Evolutionary conservation across 768 basidiomycete genomes (phyloP).

Genomic region (Pulveroboletus frians): DNA sequence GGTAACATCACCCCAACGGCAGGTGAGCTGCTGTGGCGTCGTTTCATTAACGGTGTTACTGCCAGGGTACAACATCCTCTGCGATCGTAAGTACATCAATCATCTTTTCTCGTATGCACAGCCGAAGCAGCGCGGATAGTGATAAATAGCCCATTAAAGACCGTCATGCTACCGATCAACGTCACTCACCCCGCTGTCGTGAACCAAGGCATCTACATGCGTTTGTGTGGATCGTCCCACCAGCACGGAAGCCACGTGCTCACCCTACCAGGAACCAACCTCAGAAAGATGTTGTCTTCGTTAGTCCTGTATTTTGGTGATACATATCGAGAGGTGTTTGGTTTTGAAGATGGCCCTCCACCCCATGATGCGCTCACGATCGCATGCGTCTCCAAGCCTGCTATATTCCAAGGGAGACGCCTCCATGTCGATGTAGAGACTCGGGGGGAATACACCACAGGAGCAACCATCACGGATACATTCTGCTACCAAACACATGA

Average conservation of each 20-base stretch:
- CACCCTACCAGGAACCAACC: constrained; percentile 34
- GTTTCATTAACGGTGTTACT: background rate
- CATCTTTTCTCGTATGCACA: constrained; percentile 22
- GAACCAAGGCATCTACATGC: constrained; percentile 45
- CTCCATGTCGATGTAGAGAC: constrained; percentile 82
- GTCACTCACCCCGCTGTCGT: constrained; percentile 85
- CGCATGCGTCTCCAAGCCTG: constrained; percentile 66
- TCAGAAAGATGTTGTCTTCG: constrained; percentile 71
- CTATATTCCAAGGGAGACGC: constrained; percentile 57
- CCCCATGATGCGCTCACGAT: constrained; percentile 83
- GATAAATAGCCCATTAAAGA: constrained; percentile 62
- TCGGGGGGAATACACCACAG: constrained; percentile 56
- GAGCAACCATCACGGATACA: constrained; percentile 78
- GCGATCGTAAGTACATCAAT: constrained; percentile 61
- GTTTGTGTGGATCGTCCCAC: constrained; percentile 44
- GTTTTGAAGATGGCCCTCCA: constrained; percentile 83
- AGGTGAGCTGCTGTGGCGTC: constrained; percentile 32
- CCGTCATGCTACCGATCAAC: constrained; percentile 78
- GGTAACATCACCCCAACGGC: constrained; percentile 79
- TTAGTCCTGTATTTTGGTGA: constrained; percentile 71
- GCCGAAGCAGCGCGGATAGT: constrained; percentile 84
- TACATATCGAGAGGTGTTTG: constrained; percentile 67
- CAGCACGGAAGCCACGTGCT: constrained; percentile 17
- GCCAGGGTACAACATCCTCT: constrained; percentile 75
- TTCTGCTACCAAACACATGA: constrained; percentile 59